Conservation (phyloP, 2,329 filamentous ascomycete genomes). For the Ampelomyces quisqualis region DNA sequence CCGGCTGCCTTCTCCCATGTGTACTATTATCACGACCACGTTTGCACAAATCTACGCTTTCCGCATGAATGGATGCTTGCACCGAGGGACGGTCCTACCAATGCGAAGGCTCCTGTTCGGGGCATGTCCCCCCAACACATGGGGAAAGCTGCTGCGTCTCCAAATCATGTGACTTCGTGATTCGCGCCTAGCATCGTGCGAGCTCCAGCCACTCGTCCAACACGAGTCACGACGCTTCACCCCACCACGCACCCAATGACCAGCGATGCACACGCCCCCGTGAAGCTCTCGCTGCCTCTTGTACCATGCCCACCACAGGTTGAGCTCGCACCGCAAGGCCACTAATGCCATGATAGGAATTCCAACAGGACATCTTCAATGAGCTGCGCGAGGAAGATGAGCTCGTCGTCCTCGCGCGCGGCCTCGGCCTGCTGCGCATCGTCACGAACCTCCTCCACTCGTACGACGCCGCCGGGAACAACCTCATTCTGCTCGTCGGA, state of each 20-base stretch:
- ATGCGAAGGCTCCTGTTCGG: no score
- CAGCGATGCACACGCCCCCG: constrained; percentile 54
- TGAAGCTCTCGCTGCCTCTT: constrained; percentile 78
- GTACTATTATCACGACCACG: constrained; percentile 2
- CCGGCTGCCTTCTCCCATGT: no score
- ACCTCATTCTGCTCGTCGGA: constrained; percentile 83
- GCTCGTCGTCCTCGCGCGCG: constrained; percentile 85
- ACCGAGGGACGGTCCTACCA: no score
- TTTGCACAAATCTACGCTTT: constrained; percentile 25
- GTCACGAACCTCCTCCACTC: constrained; percentile 96
- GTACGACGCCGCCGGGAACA: constrained; percentile 94
- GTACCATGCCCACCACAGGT: constrained; percentile 44
- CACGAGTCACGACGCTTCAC: constrained; percentile 19
- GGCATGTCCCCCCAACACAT: no score
- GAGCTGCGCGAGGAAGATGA: constrained; percentile 77
- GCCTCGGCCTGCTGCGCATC: constrained; percentile 86
- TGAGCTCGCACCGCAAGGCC: background rate
- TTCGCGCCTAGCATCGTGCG: constrained; percentile 8
- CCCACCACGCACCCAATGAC: constrained; percentile 37
- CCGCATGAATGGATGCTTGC: no score
- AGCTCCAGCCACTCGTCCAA: constrained; percentile 3
- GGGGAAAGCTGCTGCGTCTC: no score
- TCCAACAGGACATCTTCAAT: constrained; percentile 90
- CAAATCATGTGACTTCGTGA: constrained; percentile 31
- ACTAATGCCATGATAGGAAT: constrained; percentile 58